Percentiles rank a stretch among this genome's conserved stretches.
These are phyloP conservation scores for Anthoceros angustus DNA, from an alignment of 225 moss, liverwort and hornwort genomes.

Conservation along the genomic window DNA sequence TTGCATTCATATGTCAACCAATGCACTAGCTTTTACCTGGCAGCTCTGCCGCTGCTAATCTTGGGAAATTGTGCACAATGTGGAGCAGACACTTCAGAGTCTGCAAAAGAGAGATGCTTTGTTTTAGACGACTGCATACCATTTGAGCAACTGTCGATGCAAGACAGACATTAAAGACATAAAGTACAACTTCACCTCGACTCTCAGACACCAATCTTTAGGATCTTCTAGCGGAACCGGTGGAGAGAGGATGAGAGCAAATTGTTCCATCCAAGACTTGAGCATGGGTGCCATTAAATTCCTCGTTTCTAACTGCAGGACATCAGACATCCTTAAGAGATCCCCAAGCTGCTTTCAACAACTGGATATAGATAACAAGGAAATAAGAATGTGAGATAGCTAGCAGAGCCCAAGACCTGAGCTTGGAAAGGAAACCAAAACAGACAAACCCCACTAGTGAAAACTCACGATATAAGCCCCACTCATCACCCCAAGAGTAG, in stretches of 20 bases:
- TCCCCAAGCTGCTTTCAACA: no score
- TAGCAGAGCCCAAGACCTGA: no score
- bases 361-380: no score
- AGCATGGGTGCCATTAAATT: constrained; percentile 77
- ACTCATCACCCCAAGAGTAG: constrained; percentile 88
- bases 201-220: constrained; percentile 77
- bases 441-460: not conserved
- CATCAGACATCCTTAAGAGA: not conserved
- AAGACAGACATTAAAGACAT: no score
- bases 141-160: not conserved
- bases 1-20: not conserved
- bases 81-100: constrained; percentile 70
- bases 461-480: constrained; percentile 49
- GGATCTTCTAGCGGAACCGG: constrained; percentile 64
- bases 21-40: constrained; percentile 31
- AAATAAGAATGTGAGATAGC: no score
- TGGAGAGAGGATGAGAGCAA: constrained; percentile 55
- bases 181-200: constrained; percentile 40
- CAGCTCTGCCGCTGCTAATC: constrained; percentile 66
- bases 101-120: constrained; percentile 21
- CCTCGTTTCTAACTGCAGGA: constrained; percentile 39
- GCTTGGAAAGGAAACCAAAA: not conserved
- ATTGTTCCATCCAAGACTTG: constrained; percentile 71
- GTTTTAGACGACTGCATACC: not conserved
- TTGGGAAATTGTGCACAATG: constrained; percentile 73